Evolutionary conservation across 352 stramenopile genomes (phyloP).

Genomic region (Globisporangium lucens): DNA sequence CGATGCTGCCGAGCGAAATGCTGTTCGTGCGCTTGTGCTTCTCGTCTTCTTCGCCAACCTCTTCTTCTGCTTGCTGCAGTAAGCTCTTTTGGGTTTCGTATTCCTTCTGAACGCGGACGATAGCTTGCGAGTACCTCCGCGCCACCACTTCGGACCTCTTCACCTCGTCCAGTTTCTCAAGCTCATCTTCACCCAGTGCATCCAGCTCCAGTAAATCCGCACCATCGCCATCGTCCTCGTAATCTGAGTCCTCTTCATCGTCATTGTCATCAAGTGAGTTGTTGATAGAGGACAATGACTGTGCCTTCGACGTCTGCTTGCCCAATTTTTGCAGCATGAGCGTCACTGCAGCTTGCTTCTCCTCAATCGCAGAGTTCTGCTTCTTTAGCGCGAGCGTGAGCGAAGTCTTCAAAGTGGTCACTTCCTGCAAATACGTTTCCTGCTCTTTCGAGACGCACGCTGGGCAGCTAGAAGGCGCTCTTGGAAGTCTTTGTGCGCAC

Average conservation of each 20-base stretch:
- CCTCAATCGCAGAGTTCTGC: slow-evolving; percentile 52
- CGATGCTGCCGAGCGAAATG: slow-evolving; percentile 45
- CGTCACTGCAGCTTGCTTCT: slow-evolving; percentile 50
- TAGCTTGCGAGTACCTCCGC: slow-evolving; percentile 49
- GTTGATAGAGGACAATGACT: slow-evolving; percentile 3
- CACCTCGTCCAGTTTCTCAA: slow-evolving; percentile 29
- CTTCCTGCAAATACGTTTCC: slow-evolving; percentile 34
- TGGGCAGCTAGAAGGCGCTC: slow-evolving; percentile 31
- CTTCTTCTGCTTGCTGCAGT: slow-evolving; percentile 37
- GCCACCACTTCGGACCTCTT: slow-evolving; percentile 44
- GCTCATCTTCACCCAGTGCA: slow-evolving; percentile 13
- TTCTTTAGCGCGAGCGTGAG: slow-evolving; percentile 39
- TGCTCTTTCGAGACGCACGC: slow-evolving; percentile 40
- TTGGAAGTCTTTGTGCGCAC: slow-evolving; percentile 33
- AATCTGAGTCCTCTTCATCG: neutral
- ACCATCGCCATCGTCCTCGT: neutral
- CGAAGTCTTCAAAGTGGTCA: slow-evolving; percentile 39
- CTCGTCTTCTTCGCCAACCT: slow-evolving; percentile 34
- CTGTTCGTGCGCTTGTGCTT: slow-evolving; percentile 56
- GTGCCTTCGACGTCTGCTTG: neutral
- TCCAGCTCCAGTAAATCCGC: slow-evolving; percentile 7
- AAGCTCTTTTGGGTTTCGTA: slow-evolving; percentile 46
- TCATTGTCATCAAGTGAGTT: slow-evolving; percentile 1
- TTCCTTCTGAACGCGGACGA: slow-evolving; percentile 48
- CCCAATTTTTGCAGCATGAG: slow-evolving; percentile 39